A percentile compares a stretch with the other conserved stretches of the same genome.
Conservation (phyloP, 768 basidiomycete species). For the Hericium rajendrae region DNA sequence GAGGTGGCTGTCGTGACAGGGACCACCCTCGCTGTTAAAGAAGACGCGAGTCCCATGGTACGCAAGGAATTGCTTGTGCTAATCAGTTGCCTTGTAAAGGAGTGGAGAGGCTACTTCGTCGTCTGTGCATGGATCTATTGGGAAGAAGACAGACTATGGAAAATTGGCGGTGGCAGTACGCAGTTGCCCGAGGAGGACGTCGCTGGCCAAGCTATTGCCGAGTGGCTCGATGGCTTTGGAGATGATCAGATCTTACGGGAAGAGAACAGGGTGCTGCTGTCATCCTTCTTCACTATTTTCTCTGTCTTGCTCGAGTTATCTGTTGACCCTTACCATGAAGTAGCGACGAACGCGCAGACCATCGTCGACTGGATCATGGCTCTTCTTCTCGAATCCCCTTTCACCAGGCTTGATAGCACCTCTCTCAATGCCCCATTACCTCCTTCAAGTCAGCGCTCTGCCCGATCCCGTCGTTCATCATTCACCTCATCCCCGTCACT, state of each 20-base stretch:
- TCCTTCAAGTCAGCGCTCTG: conserved; percentile 24
- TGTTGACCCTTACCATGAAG: conserved; percentile 87
- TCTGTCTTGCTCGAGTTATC: conserved; percentile 83
- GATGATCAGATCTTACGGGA: conserved; percentile 51
- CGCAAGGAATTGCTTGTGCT: conserved; percentile 88
- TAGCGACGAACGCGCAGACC: conserved; percentile 83
- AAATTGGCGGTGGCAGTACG: conserved; percentile 24
- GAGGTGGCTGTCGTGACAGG: conserved; percentile 90
- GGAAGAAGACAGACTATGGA: conserved; percentile 78
- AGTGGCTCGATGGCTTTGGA: conserved; percentile 68
- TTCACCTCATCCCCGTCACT: conserved; percentile 39
- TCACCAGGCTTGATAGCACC: conserved; percentile 61
- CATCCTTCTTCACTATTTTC: conserved; percentile 93
- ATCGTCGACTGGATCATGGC: conserved; percentile 91
- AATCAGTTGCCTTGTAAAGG: conserved; percentile 87
- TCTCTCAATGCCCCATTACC: conserved; percentile 40
- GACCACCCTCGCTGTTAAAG: conserved; percentile 78
- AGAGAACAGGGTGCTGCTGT: conserved; percentile 74
- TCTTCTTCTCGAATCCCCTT: conserved; percentile 81
- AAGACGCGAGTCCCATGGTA: conserved; percentile 95
- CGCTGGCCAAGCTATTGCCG: conserved; percentile 58
- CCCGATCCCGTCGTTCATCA: conserved; percentile 37
- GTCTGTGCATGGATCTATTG: conserved; percentile 95
- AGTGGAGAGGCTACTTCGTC: conserved; percentile 94
- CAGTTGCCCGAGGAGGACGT: conserved; percentile 53